Conservation (phyloP, 73 alveolate genomes). For the Durusdinium trenchii region DNA sequence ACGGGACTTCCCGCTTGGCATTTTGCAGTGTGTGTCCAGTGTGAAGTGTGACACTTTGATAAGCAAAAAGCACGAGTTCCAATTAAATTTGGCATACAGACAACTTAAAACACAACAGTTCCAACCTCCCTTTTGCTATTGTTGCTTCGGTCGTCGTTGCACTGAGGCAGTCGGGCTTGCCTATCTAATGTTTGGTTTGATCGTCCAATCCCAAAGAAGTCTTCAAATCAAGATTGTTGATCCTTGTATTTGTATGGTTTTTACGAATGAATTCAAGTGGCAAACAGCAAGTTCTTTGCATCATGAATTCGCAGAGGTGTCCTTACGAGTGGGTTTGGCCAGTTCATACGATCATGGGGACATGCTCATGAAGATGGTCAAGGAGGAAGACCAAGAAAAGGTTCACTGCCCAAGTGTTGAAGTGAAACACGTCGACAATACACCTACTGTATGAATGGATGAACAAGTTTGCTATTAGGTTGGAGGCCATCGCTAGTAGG, state of each 20-base stretch:
- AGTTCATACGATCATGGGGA: slow-evolving; percentile 77
- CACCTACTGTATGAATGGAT: too few relatives aligned
- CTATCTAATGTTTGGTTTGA: slow-evolving; percentile 72
- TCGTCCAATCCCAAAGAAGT: background rate
- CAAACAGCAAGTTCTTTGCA: too few relatives aligned
- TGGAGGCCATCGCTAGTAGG: too few relatives aligned
- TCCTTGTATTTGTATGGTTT: background rate
- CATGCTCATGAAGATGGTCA: slow-evolving; percentile 88
- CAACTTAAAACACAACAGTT: background rate
- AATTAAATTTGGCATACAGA: background rate
- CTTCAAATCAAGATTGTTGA: background rate
- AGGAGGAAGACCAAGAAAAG: slow-evolving; percentile 51
- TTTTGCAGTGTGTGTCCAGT: background rate
- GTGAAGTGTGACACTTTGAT: background rate
- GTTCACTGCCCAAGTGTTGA: background rate
- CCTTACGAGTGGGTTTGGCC: slow-evolving; percentile 83
- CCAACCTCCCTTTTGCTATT: background rate
- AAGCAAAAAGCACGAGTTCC: background rate
- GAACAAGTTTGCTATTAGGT: too few relatives aligned
- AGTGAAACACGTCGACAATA: background rate
- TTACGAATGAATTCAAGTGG: too few relatives aligned
- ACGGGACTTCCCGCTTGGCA: background rate
- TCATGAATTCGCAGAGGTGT: background rate
- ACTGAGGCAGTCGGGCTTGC: slow-evolving; percentile 86
- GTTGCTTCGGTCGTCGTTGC: background rate